phyloP scores from a whole-genome alignment of 2,329 filamentous ascomycete genomes.

The Epichloe sibirici region DNA sequence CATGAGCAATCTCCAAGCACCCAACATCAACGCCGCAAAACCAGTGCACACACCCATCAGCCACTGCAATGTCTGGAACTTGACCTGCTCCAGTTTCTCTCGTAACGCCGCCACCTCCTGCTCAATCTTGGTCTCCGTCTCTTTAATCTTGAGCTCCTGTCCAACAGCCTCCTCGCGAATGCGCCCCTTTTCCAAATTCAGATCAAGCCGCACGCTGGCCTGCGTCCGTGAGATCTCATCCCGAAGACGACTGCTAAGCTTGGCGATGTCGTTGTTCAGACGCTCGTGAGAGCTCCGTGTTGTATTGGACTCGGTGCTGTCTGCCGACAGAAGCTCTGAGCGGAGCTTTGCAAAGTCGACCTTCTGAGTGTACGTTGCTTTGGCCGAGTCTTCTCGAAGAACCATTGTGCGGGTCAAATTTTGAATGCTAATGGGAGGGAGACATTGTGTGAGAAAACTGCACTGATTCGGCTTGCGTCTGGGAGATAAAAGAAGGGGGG shows the following conservation, averaged over 20 bases:
- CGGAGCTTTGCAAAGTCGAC: slow-evolving; percentile 97
- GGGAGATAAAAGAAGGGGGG: neutral
- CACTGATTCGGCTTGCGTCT: too few species aligned
- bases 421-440: slow-evolving; percentile 54
- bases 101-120: slow-evolving; percentile 85
- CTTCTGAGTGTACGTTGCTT: slow-evolving; percentile 72
- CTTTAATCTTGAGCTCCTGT: slow-evolving; percentile 96
- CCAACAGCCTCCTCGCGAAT: slow-evolving; percentile 93
- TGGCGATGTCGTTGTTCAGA: slow-evolving; percentile 86
- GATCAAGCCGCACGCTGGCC: slow-evolving; percentile 78
- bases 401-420: slow-evolving; percentile 98
- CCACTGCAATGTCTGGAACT: slow-evolving; percentile 97
- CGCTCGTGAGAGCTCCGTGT: slow-evolving; percentile 86
- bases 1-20: slow-evolving; percentile 61
- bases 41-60: slow-evolving; percentile 74
- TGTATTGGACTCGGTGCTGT: slow-evolving; percentile 80
- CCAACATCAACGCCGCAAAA: slow-evolving; percentile 53
- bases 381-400: slow-evolving; percentile 80
- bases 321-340: slow-evolving; percentile 82
- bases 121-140: slow-evolving; percentile 97
- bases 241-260: slow-evolving; percentile 75
- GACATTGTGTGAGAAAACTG: too few species aligned
- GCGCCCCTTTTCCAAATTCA: slow-evolving; percentile 92
- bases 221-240: slow-evolving; percentile 94
- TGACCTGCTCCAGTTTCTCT: slow-evolving; percentile 91